These are phyloP conservation scores for Ormosia semicastrata DNA, from an alignment of 306 rosid species.

Conservation along the genomic window DNA sequence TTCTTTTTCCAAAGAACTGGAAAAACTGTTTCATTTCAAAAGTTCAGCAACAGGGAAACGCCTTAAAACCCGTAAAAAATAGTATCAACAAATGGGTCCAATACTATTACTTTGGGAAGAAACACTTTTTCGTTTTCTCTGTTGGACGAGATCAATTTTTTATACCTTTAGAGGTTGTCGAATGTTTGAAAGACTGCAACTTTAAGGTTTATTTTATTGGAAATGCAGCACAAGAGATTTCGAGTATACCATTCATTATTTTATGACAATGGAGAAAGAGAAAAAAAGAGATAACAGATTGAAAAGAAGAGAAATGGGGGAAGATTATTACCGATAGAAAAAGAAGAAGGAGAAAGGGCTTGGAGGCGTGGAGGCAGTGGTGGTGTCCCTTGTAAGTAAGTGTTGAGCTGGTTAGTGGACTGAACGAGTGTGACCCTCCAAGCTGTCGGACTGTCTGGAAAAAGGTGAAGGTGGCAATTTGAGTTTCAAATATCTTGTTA, in stretches of 20 bases:
- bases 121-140: background rate
- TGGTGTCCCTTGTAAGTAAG: background rate
- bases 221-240: background rate
- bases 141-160: background rate
- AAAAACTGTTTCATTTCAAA: background rate
- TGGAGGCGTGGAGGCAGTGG: background rate
- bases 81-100: background rate
- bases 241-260: too few relatives aligned
- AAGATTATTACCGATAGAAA: background rate
- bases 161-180: background rate
- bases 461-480: background rate
- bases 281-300: background rate
- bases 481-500: background rate
- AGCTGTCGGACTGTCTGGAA: too few relatives aligned
- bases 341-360: background rate
- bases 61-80: too few relatives aligned
- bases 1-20: background rate
- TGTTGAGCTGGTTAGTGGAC: background rate
- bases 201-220: background rate
- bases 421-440: background rate
- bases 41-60: too few relatives aligned
- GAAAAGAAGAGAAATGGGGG: background rate
- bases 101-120: too few relatives aligned
- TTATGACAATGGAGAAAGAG: background rate
- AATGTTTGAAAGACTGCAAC: background rate